phyloP scores from a whole-genome alignment of 2,329 filamentous ascomycete species.

The Cladophialophora exuberans region DNA sequence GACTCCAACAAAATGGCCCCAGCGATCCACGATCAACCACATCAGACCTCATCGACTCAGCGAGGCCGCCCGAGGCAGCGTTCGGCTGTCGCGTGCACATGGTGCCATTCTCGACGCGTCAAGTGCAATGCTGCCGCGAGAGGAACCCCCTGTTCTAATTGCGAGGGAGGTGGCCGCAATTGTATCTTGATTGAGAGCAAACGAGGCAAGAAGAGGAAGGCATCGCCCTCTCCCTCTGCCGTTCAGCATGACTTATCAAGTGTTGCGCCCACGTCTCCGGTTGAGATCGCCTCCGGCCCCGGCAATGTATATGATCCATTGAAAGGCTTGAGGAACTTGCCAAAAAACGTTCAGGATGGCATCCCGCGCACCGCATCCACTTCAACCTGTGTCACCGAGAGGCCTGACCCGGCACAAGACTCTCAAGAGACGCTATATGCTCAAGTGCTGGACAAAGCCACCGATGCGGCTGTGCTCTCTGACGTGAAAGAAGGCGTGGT shows the following conservation, averaged over 20 bases:
- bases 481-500: conserved; percentile 25
- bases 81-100: conserved; percentile 33
- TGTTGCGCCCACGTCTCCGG: conserved; percentile 6
- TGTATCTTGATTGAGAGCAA: conserved; percentile 35
- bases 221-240: conserved; percentile 16
- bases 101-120: conserved; percentile 34
- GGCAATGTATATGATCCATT: conserved; percentile 26
- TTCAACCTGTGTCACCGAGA: conserved; percentile 16
- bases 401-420: conserved; percentile 16
- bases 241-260: conserved; percentile 10
- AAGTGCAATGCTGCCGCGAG: conserved; percentile 34
- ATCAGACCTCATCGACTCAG: conserved; percentile 23
- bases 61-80: conserved; percentile 26
- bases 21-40: conserved; percentile 24
- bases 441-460: conserved; percentile 26
- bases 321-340: conserved; percentile 13
- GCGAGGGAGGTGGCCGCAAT: conserved; percentile 24
- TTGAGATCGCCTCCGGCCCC: background rate
- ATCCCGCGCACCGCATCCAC: conserved; percentile 2
- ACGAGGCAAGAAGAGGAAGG: conserved; percentile 33
- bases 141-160: conserved; percentile 35
- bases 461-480: conserved; percentile 5
- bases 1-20: conserved; percentile 20
- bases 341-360: conserved; percentile 3
- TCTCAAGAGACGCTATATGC: conserved; percentile 24